Evolutionary conservation across 2,329 filamentous ascomycete species (phyloP), one percentile per base, ranked within the genome.

Genomic region (Tolypocladium paradoxum): DNA sequence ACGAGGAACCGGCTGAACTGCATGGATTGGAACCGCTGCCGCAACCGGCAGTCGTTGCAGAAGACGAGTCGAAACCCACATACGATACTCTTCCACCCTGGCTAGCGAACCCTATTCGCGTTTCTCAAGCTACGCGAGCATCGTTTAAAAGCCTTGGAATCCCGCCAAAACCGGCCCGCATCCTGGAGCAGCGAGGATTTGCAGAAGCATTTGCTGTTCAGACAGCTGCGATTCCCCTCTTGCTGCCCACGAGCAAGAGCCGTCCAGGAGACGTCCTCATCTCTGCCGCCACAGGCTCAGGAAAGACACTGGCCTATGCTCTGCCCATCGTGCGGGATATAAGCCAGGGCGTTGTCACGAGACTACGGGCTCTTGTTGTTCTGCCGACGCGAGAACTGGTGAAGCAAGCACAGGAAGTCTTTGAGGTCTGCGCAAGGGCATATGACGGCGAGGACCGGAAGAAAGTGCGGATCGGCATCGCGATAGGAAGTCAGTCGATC

Each of bases 331-430:
- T 95, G 4, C 82, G 90, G 47, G 84, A 86, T 50, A 73, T 99
- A 49, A 84, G 85, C 58, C 75, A 79, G 34, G 78, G 79, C 16
- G 72, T 73, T 24, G 76, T 83, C 12, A 87, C 86, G 0, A 80
- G 81, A 53, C 71, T 99, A 9, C 81, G 88, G 38, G 91, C 85
- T 0, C 69, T 99, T 1, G 82, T 99, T 48, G 85, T 99, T 1
- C 83, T 99, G 12, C 93, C 93, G 0, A 99, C 92, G 0, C 78
- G 92, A 68, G 91, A 96, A 64, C 76, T 96, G 29, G 92, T 97
- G 4, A 83, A 83, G 55, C 93, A 99, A 70, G 92, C 88, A 1
- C 81, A 88, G 46, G 82, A 90, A 51, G 82, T 87, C 0, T 89
- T 87, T 56, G 87, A 93, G 57, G 74, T 86, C 3, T 93, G 88